Evolutionary conservation across 2,329 filamentous ascomycete genomes (phyloP), one percentile per base, ranked within the genome.

Genomic region (Ophiostoma quercus): DNA sequence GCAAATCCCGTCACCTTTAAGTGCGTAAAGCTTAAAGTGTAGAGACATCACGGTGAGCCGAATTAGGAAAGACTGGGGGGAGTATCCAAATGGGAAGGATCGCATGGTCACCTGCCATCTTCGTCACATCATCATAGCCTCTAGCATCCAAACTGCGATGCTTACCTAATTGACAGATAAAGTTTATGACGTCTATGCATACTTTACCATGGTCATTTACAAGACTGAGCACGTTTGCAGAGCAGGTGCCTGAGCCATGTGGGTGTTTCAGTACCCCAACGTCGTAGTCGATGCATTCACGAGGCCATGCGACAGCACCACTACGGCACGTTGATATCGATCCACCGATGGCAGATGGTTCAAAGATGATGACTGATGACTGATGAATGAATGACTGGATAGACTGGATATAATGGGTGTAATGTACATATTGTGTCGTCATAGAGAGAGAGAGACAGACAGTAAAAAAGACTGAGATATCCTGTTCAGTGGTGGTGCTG

Each of bases 201-300:
- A 16, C 57, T 12, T 32, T 4, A 9, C 4, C 12, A 14, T 32
- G 12, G 25, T 62, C 25, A 62, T 62, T 34, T 32, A 62, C 25
- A 62, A 62, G 25, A 62, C 25, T 32, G 57, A 62, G 57, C 57
- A 62, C 57, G 57, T 62, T 62, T 62, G 57, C 12, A 62, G 22
- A 22, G n/a, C 51, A 62, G 57, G 57, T 62, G 57, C 14, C 57
- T 25, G 25, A 29, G 57, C 25, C 57, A 62, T 62, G 57, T 62
- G 57, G 25, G 57, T 62, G 57, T 62, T 25, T 57, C 51, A 57
- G 51, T 57, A 57, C 51, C 51, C 57, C 57, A 34, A 62, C 25
- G n/a, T 62, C 12, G 57, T 25, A 32, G 25, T 32, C 32, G 57
- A 32, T 22, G 51, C 57, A 62, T 32, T 57, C 51, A 57, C 22